These are phyloP conservation scores for Phytophthora cactorum DNA, from an alignment of 352 stramenopile species.

Conservation along the genomic window DNA sequence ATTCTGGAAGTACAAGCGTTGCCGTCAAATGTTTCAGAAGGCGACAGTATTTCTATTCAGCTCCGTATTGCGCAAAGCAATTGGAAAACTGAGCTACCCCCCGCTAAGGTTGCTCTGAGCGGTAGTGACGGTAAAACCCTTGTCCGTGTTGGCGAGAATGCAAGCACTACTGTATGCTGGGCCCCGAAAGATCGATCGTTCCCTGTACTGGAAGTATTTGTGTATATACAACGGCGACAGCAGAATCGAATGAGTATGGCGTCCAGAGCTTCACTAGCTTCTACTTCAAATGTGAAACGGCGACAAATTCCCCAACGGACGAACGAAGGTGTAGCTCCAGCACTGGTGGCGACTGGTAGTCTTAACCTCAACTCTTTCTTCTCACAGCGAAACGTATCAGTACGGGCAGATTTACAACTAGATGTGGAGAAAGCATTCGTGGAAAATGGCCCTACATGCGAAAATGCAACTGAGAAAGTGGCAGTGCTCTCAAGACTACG, in stretches of 20 bases:
- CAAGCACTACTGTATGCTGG: constrained; percentile 18
- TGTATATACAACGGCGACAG: constrained; percentile 16
- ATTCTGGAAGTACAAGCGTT: constrained; percentile 16
- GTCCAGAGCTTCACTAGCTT: constrained; percentile 14
- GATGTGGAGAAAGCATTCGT: neutral
- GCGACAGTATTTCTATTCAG: constrained; percentile 17
- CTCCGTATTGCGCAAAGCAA: constrained; percentile 27
- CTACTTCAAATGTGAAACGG: constrained; percentile 3
- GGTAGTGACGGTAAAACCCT: neutral
- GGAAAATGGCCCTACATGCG: neutral
- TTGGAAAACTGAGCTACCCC: constrained; percentile 23
- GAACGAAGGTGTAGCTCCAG: neutral
- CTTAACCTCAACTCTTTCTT: constrained; percentile 30
- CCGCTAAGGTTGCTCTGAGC: constrained; percentile 1
- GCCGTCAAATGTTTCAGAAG: constrained; percentile 11
- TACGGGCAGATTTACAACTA: constrained; percentile 6
- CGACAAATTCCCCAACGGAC: neutral
- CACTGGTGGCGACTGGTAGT: constrained; percentile 22
- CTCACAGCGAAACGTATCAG: constrained; percentile 21
- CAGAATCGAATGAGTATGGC: constrained; percentile 1
- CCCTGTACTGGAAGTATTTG: constrained; percentile 27
- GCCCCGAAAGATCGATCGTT: constrained; percentile 34
- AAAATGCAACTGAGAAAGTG: neutral
- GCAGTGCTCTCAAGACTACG: constrained; percentile 15
- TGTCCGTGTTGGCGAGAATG: constrained; percentile 6